phyloP scores from a whole-genome alignment of 495 filamentous ascomycete genomes.

The Neurospora africana region DNA sequence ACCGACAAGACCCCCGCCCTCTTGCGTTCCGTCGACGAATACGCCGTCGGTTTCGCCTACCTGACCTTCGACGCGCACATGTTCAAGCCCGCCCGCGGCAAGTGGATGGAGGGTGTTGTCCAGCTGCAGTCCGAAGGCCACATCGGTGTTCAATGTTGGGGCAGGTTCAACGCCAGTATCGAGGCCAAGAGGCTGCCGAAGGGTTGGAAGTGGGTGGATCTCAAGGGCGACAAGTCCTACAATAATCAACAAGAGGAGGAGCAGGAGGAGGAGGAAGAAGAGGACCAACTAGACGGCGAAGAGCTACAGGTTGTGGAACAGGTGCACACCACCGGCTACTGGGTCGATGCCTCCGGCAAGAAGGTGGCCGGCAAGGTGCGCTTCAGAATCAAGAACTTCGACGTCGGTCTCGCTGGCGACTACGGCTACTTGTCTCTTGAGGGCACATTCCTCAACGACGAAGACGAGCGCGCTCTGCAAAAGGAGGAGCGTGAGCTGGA shows the following conservation, averaged over 20 bases:
- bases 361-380: slow-evolving; percentile 32
- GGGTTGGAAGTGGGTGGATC: slow-evolving; percentile 38
- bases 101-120: slow-evolving; percentile 38
- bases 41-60: slow-evolving; percentile 36
- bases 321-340: slow-evolving; percentile 41
- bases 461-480: slow-evolving; percentile 27
- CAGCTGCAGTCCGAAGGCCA: slow-evolving; percentile 40
- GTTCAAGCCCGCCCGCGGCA: slow-evolving; percentile 35
- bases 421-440: slow-evolving; percentile 38
- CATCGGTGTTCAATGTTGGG: slow-evolving; percentile 40
- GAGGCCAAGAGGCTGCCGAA: slow-evolving; percentile 33
- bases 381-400: slow-evolving; percentile 42
- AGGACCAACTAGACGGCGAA: slow-evolving; percentile 18
- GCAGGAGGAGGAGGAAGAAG: slow-evolving; percentile 11
- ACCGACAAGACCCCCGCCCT: slow-evolving; percentile 30
- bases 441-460: slow-evolving; percentile 36
- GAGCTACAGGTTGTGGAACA: slow-evolving; percentile 27
- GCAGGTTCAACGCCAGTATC: slow-evolving; percentile 41
- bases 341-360: slow-evolving; percentile 28
- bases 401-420: slow-evolving; percentile 38
- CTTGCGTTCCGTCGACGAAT: slow-evolving; percentile 33
- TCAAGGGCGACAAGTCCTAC: slow-evolving; percentile 18
- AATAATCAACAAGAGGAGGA: slow-evolving; percentile 4
- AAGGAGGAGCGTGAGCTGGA: slow-evolving; percentile 27
- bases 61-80: slow-evolving; percentile 36